Conservation (phyloP, 2,329 filamentous ascomycete genomes). For the Colletotrichum higginsianum region DNA sequence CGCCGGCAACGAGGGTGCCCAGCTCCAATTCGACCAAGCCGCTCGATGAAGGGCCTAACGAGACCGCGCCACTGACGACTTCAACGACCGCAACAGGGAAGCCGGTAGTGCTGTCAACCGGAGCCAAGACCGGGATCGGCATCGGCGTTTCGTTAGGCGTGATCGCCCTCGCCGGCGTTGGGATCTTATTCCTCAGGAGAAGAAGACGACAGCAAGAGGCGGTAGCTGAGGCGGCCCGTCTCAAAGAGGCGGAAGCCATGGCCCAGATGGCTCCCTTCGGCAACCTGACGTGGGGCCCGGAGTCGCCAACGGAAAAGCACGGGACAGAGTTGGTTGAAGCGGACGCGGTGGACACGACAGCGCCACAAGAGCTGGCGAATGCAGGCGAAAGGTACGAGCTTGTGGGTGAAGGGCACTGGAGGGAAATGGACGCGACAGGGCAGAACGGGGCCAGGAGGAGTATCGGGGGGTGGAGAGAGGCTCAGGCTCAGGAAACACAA, state of each 20-base stretch:
- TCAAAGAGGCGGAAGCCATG: constrained; percentile 47
- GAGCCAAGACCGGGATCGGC: constrained; percentile 70
- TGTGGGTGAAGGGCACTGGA: constrained; percentile 52
- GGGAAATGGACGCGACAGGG: constrained; percentile 37
- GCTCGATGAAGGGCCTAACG: constrained; percentile 16
- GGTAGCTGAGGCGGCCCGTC: constrained; percentile 40
- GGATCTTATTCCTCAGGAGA: constrained; percentile 64
- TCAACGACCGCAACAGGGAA: constrained; percentile 53
- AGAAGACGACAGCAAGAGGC: constrained; percentile 53
- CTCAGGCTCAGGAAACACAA: constrained; percentile 6
- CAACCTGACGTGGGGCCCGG: constrained; percentile 3
- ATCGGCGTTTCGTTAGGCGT: constrained; percentile 65
- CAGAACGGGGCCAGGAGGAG: constrained; percentile 36
- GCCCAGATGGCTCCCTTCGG: constrained; percentile 44
- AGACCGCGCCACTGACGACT: constrained; percentile 7
- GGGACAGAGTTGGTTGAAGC: constrained; percentile 42
- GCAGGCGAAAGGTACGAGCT: constrained; percentile 52
- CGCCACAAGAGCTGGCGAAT: constrained; percentile 48
- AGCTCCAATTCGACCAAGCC: constrained; percentile 45
- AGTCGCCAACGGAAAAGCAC: constrained; percentile 31
- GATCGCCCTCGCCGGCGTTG: constrained; percentile 57
- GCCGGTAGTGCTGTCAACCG: constrained; percentile 56
- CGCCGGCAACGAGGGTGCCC: constrained; percentile 47
- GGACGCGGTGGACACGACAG: constrained; percentile 31
- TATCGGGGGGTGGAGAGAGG: constrained; percentile 35